These are phyloP conservation scores for Candida andamanensis DNA, from an alignment of 805 yeast species.

Conservation along the genomic window DNA sequence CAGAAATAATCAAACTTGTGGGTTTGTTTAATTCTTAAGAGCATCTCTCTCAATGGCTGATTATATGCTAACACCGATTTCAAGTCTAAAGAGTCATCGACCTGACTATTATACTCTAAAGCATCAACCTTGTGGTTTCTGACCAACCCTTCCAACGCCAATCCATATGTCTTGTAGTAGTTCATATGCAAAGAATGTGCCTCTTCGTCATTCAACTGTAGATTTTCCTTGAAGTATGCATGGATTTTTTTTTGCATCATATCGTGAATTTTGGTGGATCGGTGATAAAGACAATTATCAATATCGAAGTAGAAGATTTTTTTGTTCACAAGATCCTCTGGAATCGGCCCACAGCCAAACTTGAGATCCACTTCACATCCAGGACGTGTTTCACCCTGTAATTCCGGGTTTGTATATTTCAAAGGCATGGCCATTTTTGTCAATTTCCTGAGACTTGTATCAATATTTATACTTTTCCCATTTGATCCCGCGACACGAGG, in stretches of 20 bases:
- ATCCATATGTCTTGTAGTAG: slow-evolving; percentile 83
- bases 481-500: no score
- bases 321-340: slow-evolving; percentile 16
- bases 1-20: slow-evolving; percentile 69
- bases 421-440: slow-evolving; percentile 7
- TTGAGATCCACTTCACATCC: slow-evolving; percentile 22
- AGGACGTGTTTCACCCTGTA: slow-evolving; percentile 10
- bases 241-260: slow-evolving; percentile 86
- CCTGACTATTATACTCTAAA: slow-evolving; percentile 77
- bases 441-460: no score
- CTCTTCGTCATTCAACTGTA: slow-evolving; percentile 61
- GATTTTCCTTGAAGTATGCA: slow-evolving; percentile 63
- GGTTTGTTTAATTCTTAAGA: slow-evolving; percentile 37
- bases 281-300: slow-evolving; percentile 82
- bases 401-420: slow-evolving; percentile 22
- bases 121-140: slow-evolving; percentile 74
- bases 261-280: slow-evolving; percentile 73
- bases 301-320: slow-evolving; percentile 78
- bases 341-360: slow-evolving; percentile 32
- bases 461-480: no score
- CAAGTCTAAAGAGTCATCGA: slow-evolving; percentile 89
- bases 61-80: slow-evolving; percentile 71
- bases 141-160: slow-evolving; percentile 87
- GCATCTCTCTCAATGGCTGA: slow-evolving; percentile 45
- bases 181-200: slow-evolving; percentile 67